Base-by-base conservation (phyloP, 108 stramenopile genomes). In the Pseudonitzschia pungens region DNA sequence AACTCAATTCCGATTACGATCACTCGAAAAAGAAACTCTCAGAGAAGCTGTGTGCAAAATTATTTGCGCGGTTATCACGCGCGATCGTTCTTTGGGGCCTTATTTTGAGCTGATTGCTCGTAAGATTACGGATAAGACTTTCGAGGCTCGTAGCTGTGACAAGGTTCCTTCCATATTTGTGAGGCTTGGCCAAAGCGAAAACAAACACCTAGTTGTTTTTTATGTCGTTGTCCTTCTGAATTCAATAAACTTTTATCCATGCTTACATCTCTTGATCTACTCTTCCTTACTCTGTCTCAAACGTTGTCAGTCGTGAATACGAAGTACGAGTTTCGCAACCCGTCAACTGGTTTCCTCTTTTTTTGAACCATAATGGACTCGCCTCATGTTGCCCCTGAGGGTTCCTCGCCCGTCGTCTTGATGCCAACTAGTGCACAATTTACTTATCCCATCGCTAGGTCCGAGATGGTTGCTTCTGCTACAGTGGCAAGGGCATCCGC, bases 341-440 rank as follows among this genome's bases (percentile, higher is more conserved):
- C 36, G 36, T 36, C 36, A 2, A 36, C 36, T 36, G 36, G 36
- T 36, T 6, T 36, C 36, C 2, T 43, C 6, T 43, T 43, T 4
- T 48, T 48, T 48, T 48, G 45, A 48, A 18, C 6, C 15, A 58
- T 58, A 58, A 58, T 58, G 57, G 57, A 58, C 57, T 26, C 57
- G 12, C 60, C 60, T 62, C 60, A 62, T 33, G 24, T 12, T 55
- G 32, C 32, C 40, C 60, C 16, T 4, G 60, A 62, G 40, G 60
- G 20, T 62, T 62, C 60, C 33, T 31, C 60, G 40, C 36, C 60
- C 10, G 60, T 62, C 29, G 60, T 62, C n/a, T 21, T 62, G 7
- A 18, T 62, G 11, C 33, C 60, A 12, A 33, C 14, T 24, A 26
- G 15, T 18, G 3, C 60, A 20, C 60, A 62, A 15, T 62, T 62